Base-by-base conservation (phyloP, 805 yeast genomes). In the Yamadazyma takamatsuzukensis region DNA sequence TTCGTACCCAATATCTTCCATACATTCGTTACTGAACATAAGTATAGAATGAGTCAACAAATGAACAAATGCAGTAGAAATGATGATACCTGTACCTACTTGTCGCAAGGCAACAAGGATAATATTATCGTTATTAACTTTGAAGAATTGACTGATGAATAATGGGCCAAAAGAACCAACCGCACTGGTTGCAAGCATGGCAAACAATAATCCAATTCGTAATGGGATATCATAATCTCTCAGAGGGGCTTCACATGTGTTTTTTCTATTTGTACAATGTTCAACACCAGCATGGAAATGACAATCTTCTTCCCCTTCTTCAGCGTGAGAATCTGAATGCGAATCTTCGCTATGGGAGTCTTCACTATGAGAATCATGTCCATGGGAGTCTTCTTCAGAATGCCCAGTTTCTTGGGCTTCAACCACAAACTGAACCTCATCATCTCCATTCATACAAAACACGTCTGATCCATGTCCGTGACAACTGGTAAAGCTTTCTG, bases 261-360 rank as follows among this genome's bases (percentile, higher is more conserved):
- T 26, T 6, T 35, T 31, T 17, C 30, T 19, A n/a, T 15, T 29
- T 4, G 15, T 13, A 35, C 61, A 55, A 40, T 55, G 61, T 32
- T 55, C 61, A 6, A 55, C 59, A 1, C 61, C 61, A n/a, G 56
- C 61, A 32, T 55, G 59, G 41, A 51, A 55, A 34, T 55, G 61
- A 30, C 61, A 55, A 18, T 53, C 42, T 34, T 27, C 29, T 34
- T 32, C 42, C 11, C 27, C 32, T 3, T 21, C 29, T 3, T 34
- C 40, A 10, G 27, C 16, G 12, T 18, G 13, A 6, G 30, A 11
- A 6, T 34, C 14, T 17, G 32, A 22, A 18, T 29, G 21, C 6
- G 24, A 14, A 19, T 13, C 8, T 14, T 9, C 15, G 15, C 28
- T n/a, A 10, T 17, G 10, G 1, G n/a, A 29, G 5, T 27, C 25